Evolutionary conservation across 1,139 yeast species (phyloP).

Genomic region (Blastobotrys aristatus): DNA sequence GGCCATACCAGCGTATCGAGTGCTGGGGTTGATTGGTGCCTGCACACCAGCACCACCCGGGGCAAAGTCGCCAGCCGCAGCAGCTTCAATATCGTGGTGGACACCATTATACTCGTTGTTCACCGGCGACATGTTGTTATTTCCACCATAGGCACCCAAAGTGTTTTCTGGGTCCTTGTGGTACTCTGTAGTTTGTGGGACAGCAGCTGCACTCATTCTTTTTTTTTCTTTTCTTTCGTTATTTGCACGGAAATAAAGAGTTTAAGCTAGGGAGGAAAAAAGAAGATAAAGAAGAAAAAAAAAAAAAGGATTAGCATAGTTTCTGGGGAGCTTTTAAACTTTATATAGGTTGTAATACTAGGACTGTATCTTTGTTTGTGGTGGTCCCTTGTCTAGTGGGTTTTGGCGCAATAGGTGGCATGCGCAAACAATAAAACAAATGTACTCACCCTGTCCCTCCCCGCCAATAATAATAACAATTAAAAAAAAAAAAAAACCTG

Average conservation of each 20-base stretch:
- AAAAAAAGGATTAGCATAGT: neutral
- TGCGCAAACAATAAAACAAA: too few species aligned
- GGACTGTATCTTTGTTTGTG: too few species aligned
- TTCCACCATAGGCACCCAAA: neutral
- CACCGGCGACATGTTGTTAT: neutral
- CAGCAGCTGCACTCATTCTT: conserved; percentile 1
- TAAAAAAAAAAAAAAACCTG: too few species aligned
- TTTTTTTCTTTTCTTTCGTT: too few species aligned
- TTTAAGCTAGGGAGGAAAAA: neutral
- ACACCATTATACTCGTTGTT: neutral
- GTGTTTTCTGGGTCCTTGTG: neutral
- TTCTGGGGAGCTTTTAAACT: neutral
- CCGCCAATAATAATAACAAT: too few species aligned
- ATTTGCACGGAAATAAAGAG: neutral
- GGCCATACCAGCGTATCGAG: conserved; percentile 32
- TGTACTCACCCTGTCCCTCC: too few species aligned
- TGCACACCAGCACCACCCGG: neutral
- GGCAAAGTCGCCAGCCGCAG: neutral
- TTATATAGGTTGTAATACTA: too few species aligned
- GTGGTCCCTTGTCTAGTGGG: too few species aligned
- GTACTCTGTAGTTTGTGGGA: neutral
- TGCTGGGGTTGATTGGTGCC: neutral
- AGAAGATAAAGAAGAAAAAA: conserved; percentile 4
- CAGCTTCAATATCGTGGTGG: neutral
- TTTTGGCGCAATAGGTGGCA: too few species aligned